Conservation (phyloP, 192 early-diverging fungal species). For the Mortierella alpina region DNA sequence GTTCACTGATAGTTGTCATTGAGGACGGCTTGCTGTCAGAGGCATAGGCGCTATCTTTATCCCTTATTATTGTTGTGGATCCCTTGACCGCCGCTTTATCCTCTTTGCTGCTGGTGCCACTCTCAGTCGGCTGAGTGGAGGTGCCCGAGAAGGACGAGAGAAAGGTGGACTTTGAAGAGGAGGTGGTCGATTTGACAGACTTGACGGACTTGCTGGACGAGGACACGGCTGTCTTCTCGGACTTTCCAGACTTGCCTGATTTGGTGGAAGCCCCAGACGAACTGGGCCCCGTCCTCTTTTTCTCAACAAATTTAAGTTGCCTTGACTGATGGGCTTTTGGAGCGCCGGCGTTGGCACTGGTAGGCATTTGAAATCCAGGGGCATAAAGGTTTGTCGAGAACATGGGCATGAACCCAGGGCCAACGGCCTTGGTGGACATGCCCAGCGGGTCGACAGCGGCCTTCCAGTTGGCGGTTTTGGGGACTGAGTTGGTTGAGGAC, state of each 20-base stretch:
- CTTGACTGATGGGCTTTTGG: constrained; percentile 30
- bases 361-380: constrained; percentile 18
- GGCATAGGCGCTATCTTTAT: background rate
- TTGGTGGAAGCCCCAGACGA: constrained; percentile 30
- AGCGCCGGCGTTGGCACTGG: background rate
- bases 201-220: constrained; percentile 20
- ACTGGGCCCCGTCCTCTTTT: background rate
- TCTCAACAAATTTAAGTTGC: constrained; percentile 33
- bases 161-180: constrained; percentile 31
- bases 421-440: constrained; percentile 30
- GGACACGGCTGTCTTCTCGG: background rate
- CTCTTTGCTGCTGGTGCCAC: background rate
- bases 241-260: constrained; percentile 14
- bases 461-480: constrained; percentile 20
- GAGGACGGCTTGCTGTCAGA: background rate
- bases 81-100: background rate
- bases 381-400: constrained; percentile 23
- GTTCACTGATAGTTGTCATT: background rate
- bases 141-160: constrained; percentile 10
- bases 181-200: constrained; percentile 17
- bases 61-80: background rate
- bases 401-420: constrained; percentile 21
- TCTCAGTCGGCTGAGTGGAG: background rate
- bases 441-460: constrained; percentile 20
- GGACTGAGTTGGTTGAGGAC: constrained; percentile 14